Base-by-base conservation (phyloP, 164 flowering plant genomes). In the Tetrastigma voinierianum region DNA sequence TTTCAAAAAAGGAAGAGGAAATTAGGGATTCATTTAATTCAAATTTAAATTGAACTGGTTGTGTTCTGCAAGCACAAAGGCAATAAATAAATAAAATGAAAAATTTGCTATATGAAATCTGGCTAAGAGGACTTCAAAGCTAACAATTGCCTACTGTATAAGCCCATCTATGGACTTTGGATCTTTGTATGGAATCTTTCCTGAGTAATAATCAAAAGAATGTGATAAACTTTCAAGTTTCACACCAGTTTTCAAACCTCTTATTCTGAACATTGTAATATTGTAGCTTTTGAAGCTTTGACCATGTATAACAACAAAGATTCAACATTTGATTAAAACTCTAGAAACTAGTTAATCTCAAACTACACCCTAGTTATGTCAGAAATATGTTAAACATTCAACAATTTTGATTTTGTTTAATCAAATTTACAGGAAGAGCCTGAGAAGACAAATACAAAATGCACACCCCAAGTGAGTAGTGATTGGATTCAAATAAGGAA, bases 381-480 rank as follows among this genome's bases (percentile, higher is more conserved):
- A 24, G 14, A 24, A 62, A 56, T 16, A 48, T 48, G 20, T 12
- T 44, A 12, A 12, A 24, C 48, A 59, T n/a, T 45, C 20, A 59
- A 18, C 17, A 58, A 32, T 32, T 32, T 32, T 32, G 4, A 32
- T 3, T 32, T 32, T 32, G n/a, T 32, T 32, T 32, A 32, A 32
- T 32, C 18, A n/a, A 14, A 11, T n/a, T 44, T 3, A 6, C 40
- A 32, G 40, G 7, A 32, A 32, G 40, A 32, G 40, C 3, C 40
- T 32, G 40, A 32, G 40, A 32, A 32, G 40, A 12, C 59, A 21
- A 24, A 23, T 32, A 58, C 46, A 32, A 12, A 11, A 15, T 58
- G 61, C 61, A 58, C 61, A 58, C 16, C 43, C 21, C 20, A n/a
- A 58, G 19, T 12, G 46, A 45, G 32, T 58, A 40, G 61, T 43